Conservation (phyloP, 768 basidiomycete genomes). For the Phanerochaete carnosa region DNA sequence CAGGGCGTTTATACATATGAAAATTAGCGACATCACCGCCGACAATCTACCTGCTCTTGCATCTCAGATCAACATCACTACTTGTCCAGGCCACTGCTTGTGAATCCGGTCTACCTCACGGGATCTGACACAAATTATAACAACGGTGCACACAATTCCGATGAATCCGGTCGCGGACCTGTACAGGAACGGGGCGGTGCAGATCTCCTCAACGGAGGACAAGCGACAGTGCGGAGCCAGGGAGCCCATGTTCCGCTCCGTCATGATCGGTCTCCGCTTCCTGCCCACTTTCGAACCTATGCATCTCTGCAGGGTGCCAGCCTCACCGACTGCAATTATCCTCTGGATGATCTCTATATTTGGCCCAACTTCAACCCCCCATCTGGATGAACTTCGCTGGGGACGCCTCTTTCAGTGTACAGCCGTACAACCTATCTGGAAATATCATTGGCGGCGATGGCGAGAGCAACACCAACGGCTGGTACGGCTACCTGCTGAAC, state of each 20-base stretch:
- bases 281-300: no score
- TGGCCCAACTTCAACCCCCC: no score
- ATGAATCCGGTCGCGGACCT: not conserved
- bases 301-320: no score
- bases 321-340: no score
- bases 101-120: not conserved
- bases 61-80: not conserved
- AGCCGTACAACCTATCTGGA: no score
- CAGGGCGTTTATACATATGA: not conserved
- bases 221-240: not conserved
- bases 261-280: not conserved
- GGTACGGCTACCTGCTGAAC: no score
- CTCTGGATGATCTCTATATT: no score
- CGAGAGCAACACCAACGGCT: no score
- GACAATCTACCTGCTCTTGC: not conserved
- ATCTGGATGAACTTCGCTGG: no score
- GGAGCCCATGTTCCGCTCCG: not conserved
- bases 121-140: not conserved
- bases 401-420: no score
- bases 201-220: not conserved
- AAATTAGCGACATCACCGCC: not conserved
- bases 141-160: not conserved
- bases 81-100: not conserved
- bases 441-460: no score
- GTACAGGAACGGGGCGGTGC: not conserved